phyloP scores from a whole-genome alignment of 768 basidiomycete genomes.

The Tylopilus balloui region DNA sequence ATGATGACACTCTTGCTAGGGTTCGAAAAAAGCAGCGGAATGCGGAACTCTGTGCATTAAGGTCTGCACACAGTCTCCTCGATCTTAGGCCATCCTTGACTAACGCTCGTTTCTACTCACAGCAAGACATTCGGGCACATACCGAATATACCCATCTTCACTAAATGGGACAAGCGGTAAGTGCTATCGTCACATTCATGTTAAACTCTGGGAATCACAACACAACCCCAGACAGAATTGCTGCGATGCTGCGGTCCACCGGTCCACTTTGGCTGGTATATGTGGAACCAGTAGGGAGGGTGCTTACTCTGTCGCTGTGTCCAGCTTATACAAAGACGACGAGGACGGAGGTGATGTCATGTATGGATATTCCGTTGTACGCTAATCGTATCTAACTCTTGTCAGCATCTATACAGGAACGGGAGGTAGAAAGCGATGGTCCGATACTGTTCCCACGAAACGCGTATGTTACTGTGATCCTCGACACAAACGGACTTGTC shows the following conservation, averaged over 20 bases:
- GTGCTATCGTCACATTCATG: not conserved
- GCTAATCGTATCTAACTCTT: not conserved
- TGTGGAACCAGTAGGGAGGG: slow-evolving; percentile 12
- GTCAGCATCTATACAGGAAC: slow-evolving; percentile 27
- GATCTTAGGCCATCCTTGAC: not conserved
- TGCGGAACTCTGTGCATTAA: not conserved
- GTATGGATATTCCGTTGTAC: slow-evolving; percentile 9
- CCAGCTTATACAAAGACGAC: slow-evolving; percentile 21
- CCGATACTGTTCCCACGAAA: slow-evolving; percentile 10
- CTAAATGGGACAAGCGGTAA: slow-evolving; percentile 18
- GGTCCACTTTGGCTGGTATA: slow-evolving; percentile 15
- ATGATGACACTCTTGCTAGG: not conserved
- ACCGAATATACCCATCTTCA: slow-evolving; percentile 22
- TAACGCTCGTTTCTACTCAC: not conserved
- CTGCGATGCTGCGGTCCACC: slow-evolving; percentile 17
- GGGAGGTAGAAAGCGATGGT: slow-evolving; percentile 19
- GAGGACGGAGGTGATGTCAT: slow-evolving; percentile 25
- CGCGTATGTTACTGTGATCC: slow-evolving; percentile 15
- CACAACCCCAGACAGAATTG: slow-evolving; percentile 6
- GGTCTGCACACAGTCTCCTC: not conserved
- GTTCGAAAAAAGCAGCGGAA: not conserved
- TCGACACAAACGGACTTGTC: not conserved
- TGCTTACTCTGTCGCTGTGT: slow-evolving; percentile 18
- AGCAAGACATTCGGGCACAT: slow-evolving; percentile 26
- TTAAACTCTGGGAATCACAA: not conserved